Evolutionary conservation across 2,329 filamentous ascomycete genomes (phyloP), one percentile per base, ranked within the genome.

Genomic region (Juglanconis oblonga): DNA sequence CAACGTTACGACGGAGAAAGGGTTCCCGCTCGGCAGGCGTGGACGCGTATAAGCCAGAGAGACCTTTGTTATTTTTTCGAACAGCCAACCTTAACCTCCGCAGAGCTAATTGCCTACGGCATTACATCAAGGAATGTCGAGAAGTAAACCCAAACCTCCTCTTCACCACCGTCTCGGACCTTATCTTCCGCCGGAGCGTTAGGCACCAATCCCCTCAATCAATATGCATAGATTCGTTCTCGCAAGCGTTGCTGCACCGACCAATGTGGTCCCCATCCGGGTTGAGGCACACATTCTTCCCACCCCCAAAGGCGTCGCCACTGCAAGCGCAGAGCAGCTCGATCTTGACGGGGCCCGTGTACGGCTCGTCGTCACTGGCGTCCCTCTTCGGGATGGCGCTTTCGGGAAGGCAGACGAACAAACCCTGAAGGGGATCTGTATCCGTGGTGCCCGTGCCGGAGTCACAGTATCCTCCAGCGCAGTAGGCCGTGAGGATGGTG

Each of bases 251-350:
- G 32, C 54, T 61, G 55, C 61, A 63, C 10, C 61, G 58, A 11
- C 61, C 61, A 31, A 63, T 63, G 24, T 63, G 58, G 33, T 63
- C 61, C 5, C 33, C 61, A 11, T 42, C 58, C 6, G 61, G 61
- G 5, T 63, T 63, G 24, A 63, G 40, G 24, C 61, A 63, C 38
- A 63, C 61, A 35, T 63, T 61, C 8, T 54, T 40, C 44, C 49
- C 58, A 4, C 55, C 61, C 4, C 17, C 33, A 38, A 55, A 58
- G 1, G 61, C 38, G 10, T n/a, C 52, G 13, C 61, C 61, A 32
- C 58, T 63, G 52, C 61, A 63, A 14, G 61, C 61, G 48, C 61
- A 63, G 32, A 63, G 42, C 9, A 63, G 58, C 51, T 63, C 58
- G 9, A 63, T 48, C 54, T 63, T 63, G 51, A 63, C 55, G 4